These are phyloP conservation scores for Lasiodiplodia sp. DNA, from an alignment of 2,329 filamentous ascomycete species.

Conservation along the genomic window DNA sequence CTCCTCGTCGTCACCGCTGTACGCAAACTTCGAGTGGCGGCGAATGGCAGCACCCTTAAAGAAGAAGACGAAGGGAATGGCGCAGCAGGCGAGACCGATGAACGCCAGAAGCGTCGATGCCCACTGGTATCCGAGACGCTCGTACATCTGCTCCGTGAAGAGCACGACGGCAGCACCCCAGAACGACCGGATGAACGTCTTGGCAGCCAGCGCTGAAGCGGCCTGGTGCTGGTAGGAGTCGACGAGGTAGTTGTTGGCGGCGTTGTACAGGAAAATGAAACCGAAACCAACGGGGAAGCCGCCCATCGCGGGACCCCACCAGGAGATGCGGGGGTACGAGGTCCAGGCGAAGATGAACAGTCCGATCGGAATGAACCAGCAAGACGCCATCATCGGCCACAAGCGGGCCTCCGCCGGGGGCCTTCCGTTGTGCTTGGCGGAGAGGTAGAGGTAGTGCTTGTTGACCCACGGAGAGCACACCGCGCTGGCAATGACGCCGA, in stretches of 20 bases:
- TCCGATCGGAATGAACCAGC: slow-evolving; percentile 69
- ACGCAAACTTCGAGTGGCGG: slow-evolving; percentile 74
- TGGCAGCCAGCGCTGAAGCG: slow-evolving; percentile 80
- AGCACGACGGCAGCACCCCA: slow-evolving; percentile 81
- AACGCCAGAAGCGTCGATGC: slow-evolving; percentile 76
- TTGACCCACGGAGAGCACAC: slow-evolving; percentile 76
- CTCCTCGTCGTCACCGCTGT: slow-evolving; percentile 65
- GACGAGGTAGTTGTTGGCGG: slow-evolving; percentile 62
- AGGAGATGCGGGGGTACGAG: slow-evolving; percentile 70
- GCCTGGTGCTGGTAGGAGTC: slow-evolving; percentile 76
- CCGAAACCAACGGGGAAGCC: slow-evolving; percentile 74
- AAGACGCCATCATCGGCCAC: slow-evolving; percentile 71
- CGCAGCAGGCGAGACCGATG: slow-evolving; percentile 77
- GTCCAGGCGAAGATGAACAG: slow-evolving; percentile 74
- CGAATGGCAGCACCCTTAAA: slow-evolving; percentile 76
- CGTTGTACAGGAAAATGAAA: slow-evolving; percentile 85
- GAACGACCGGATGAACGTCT: slow-evolving; percentile 79
- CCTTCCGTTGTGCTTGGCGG: slow-evolving; percentile 69
- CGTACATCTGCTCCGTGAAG: slow-evolving; percentile 79
- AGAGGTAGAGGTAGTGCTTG: slow-evolving; percentile 76
- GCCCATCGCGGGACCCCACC: slow-evolving; percentile 75
- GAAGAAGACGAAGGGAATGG: slow-evolving; percentile 85
- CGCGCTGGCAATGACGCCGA: slow-evolving; percentile 75
- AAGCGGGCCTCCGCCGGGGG: slow-evolving; percentile 80
- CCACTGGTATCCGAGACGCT: slow-evolving; percentile 75